Conservation (phyloP, 352 stramenopile species). For the Pythium dissotocum region DNA sequence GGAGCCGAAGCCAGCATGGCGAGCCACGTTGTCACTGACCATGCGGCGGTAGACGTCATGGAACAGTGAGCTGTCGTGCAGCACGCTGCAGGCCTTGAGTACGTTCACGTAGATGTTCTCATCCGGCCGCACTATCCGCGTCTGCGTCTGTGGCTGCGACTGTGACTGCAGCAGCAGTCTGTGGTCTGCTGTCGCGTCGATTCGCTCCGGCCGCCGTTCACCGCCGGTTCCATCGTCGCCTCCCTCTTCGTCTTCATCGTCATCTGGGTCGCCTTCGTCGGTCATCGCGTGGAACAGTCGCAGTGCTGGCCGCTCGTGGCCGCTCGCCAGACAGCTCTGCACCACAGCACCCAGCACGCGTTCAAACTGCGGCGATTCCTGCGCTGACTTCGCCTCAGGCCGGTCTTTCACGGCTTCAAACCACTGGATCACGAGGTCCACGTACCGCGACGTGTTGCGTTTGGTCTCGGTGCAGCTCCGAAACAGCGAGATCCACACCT, state of each 20-base stretch:
- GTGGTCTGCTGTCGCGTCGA: neutral
- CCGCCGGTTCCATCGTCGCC: neutral
- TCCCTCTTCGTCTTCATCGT: slow-evolving; percentile 13
- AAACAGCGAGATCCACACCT: slow-evolving; percentile 67
- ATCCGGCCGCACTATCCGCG: slow-evolving; percentile 34
- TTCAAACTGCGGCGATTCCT: slow-evolving; percentile 37
- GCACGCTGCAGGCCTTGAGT: slow-evolving; percentile 50
- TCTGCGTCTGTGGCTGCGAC: slow-evolving; percentile 1
- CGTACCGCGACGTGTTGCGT: slow-evolving; percentile 11
- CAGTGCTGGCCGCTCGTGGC: slow-evolving; percentile 48
- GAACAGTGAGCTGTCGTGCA: slow-evolving; percentile 43
- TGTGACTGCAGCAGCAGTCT: neutral
- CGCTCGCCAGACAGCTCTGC: slow-evolving; percentile 50
- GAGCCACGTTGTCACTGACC: slow-evolving; percentile 44
- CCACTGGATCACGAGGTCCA: slow-evolving; percentile 44
- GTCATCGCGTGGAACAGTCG: slow-evolving; percentile 50
- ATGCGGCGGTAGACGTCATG: slow-evolving; percentile 59
- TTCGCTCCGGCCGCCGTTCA: neutral
- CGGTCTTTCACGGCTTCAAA: slow-evolving; percentile 17
- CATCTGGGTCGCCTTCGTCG: slow-evolving; percentile 14
- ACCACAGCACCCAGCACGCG: slow-evolving; percentile 69
- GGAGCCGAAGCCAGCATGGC: slow-evolving; percentile 63
- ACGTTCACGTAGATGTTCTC: slow-evolving; percentile 85
- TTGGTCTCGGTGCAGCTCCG: slow-evolving; percentile 29
- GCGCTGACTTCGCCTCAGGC: neutral